Conservation (phyloP, 306 rosid genomes). For the Dicorynia guianensis region DNA sequence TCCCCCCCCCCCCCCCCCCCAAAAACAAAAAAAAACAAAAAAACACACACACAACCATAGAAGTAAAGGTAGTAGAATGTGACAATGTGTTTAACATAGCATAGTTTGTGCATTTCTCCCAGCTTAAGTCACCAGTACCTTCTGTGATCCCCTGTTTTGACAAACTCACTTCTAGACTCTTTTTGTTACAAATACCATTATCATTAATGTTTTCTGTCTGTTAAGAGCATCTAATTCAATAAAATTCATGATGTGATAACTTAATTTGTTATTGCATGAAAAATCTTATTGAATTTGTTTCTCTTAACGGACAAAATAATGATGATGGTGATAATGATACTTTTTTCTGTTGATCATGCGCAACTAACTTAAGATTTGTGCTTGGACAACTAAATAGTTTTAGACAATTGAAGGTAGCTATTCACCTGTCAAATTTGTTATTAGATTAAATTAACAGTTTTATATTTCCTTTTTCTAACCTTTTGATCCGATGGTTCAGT, state of each 20-base stretch:
- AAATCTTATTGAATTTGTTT: no score
- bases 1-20: no score
- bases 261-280: no score
- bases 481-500: background rate
- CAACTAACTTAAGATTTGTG: slow-evolving; percentile 1
- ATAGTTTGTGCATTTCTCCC: slow-evolving; percentile 1
- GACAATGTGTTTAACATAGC: background rate
- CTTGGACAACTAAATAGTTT: background rate
- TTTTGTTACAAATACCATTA: no score
- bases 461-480: background rate
- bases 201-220: background rate
- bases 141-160: background rate
- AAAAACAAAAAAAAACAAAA: no score
- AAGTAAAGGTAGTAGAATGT: background rate
- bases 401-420: no score
- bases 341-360: background rate
- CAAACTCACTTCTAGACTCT: background rate
- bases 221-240: background rate
- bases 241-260: background rate
- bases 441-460: background rate
- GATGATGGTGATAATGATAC: no score
- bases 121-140: slow-evolving; percentile 1
- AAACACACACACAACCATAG: no score
- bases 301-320: no score
- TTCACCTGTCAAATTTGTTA: background rate